Evolutionary conservation across 2,329 filamentous ascomycete genomes (phyloP).

Genomic region (Colletotrichum phormii): DNA sequence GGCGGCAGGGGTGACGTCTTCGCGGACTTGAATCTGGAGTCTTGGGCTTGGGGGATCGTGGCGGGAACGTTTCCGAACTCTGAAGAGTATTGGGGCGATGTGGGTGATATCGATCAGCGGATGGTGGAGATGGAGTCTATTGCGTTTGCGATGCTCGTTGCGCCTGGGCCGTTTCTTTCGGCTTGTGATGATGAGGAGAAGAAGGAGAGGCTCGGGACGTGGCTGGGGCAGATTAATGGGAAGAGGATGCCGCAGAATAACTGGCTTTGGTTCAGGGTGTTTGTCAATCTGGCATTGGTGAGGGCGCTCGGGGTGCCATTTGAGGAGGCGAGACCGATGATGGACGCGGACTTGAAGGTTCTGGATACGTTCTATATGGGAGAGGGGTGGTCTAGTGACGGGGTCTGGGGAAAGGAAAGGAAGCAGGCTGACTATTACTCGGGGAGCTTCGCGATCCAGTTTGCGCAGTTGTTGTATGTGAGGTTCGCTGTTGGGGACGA

Average conservation of each 20-base stretch:
- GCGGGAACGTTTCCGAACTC: slow-evolving; percentile 39
- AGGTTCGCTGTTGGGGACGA: slow-evolving; percentile 51
- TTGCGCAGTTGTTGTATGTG: slow-evolving; percentile 54
- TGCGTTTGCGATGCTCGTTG: slow-evolving; percentile 53
- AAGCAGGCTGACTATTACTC: slow-evolving; percentile 59
- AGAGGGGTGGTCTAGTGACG: slow-evolving; percentile 56
- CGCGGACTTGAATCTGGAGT: slow-evolving; percentile 16
- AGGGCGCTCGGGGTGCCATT: slow-evolving; percentile 48
- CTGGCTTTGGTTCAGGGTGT: slow-evolving; percentile 59
- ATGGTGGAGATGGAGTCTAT: slow-evolving; percentile 61
- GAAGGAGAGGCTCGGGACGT: slow-evolving; percentile 45
- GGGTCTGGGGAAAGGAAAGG: slow-evolving; percentile 48
- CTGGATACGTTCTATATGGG: slow-evolving; percentile 53
- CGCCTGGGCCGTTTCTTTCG: slow-evolving; percentile 48
- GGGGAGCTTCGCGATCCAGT: slow-evolving; percentile 59
- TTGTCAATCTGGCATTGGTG: slow-evolving; percentile 54
- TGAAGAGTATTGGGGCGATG: slow-evolving; percentile 53
- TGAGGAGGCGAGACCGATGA: slow-evolving; percentile 44
- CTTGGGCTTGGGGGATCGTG: slow-evolving; percentile 39
- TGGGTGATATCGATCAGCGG: slow-evolving; percentile 53
- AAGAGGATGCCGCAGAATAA: slow-evolving; percentile 55
- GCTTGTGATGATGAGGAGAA: slow-evolving; percentile 40
- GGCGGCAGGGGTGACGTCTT: slow-evolving; percentile 42
- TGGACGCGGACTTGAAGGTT: slow-evolving; percentile 50
- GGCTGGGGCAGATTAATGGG: slow-evolving; percentile 53